Conservation (phyloP, 352 stramenopile genomes). For the Globisporangium heterothallicum region DNA sequence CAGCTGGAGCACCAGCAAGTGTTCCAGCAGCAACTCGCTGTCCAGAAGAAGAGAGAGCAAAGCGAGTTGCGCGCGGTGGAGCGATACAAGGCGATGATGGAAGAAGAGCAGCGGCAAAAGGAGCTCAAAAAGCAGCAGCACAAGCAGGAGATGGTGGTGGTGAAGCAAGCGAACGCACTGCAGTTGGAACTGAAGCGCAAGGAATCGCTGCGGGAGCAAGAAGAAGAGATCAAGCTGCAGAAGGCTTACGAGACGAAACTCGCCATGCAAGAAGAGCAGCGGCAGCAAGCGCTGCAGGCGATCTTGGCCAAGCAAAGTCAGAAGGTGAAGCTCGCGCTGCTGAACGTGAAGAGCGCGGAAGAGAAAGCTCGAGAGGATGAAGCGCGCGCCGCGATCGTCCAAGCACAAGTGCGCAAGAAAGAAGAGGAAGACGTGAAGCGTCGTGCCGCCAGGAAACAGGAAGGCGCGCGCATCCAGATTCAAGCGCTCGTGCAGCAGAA, state of each 20-base stretch:
- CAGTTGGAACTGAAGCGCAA: constrained; percentile 49
- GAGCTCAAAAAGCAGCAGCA: constrained; percentile 39
- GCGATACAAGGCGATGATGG: constrained; percentile 33
- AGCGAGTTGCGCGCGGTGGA: constrained; percentile 40
- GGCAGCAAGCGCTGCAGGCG: constrained; percentile 36
- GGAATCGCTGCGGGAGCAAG: constrained; percentile 28
- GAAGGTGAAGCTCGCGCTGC: constrained; percentile 48
- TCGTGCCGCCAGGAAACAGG: constrained; percentile 27
- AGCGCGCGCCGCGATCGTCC: constrained; percentile 30
- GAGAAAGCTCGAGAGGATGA: constrained; percentile 58
- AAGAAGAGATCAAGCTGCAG: constrained; percentile 38
- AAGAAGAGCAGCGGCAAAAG: constrained; percentile 39
- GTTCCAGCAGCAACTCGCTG: constrained; percentile 27
- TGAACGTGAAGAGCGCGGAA: constrained; percentile 57
- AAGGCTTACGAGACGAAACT: constrained; percentile 46
- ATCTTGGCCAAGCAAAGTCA: constrained; percentile 46
- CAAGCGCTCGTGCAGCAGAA: constrained; percentile 39
- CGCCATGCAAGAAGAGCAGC: constrained; percentile 35
- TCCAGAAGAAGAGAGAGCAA: constrained; percentile 32
- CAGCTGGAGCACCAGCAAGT: constrained; percentile 36
- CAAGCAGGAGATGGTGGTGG: constrained; percentile 33
- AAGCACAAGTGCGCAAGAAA: constrained; percentile 31
- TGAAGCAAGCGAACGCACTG: constrained; percentile 45
- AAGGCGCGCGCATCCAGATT: constrained; percentile 26
- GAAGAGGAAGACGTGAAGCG: constrained; percentile 31